Base-by-base conservation (phyloP, 2,329 filamentous ascomycete genomes). In the Ampelomyces quisqualis region DNA sequence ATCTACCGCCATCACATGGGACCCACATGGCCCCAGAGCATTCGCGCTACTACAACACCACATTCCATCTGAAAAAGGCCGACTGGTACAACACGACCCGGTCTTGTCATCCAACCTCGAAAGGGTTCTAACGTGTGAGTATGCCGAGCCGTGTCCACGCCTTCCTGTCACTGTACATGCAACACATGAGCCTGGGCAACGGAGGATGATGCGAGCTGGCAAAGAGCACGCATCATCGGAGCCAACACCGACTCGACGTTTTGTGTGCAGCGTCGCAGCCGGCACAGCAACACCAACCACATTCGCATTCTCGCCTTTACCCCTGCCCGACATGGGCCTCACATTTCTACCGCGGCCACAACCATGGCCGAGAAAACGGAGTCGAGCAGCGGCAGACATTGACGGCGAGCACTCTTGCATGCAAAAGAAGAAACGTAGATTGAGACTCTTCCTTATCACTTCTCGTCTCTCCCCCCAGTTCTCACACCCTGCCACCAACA, bases 391-490 rank as follows among this genome's bases (percentile, higher is more conserved):
- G 2, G 74, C 78, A 23, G 82, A 86, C 49, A 77, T 85, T 29
- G 81, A 85, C 34, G 66, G 67, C 19, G 66, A 71, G 18, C 56
- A 80, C 75, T 38, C 77, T 50, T 80, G 42, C 61, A 72, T 60
- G 74, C 52, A 64, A 26, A 68, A 68, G 51, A 88, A 89, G 73
- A 88, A 88, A 65, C 79, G 85, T 17, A 76, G 85, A 3, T 69
- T 88, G 3, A 76, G 82, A 1, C 70, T 80, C 2, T 62, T 67
- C 32, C 74, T 88, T 29, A 79, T 87, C 57, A 88, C 85, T 1
- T 87, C 83, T 14, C 77, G 83, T 6, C 78, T 88, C 1, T 87
- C 84, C 7, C 77, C 75, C 33, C 84, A 85, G 1, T 88, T 81
- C 64, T 86, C 84, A 0, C 73, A 79, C 19, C 85, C 85, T 0